Evolutionary conservation across 371 early-diverging fungal species (phyloP), one percentile per base, ranked within the genome.

Genomic region (Cladochytrium tenue): DNA sequence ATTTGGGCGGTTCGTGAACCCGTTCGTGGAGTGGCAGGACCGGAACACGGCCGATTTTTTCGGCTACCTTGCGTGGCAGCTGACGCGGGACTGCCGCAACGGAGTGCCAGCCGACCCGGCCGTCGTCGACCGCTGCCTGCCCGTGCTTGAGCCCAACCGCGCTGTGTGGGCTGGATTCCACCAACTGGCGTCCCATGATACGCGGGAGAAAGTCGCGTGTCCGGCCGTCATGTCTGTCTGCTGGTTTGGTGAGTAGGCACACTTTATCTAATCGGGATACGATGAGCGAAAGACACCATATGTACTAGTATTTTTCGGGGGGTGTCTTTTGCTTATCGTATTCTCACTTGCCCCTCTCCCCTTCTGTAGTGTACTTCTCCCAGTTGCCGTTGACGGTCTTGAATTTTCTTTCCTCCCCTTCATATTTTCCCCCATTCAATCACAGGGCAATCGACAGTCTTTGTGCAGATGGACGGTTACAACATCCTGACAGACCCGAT

Each of bases 401-500:
- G n/a, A n/a, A n/a, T n/a, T n/a, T n/a, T n/a, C n/a, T n/a, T n/a
- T n/a, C n/a, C n/a, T n/a, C 26, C 43, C 10, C 67, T 66, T 52
- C 73, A 68, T 34, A 28, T 25, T 34, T 28, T 53, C 25, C 59
- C 68, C n/a, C 34, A 51, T 32, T 4, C 13, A 15, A 31, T 32
- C 26, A n/a, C 23, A 63, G 83, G 88, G 13, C 87, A 88, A 70
- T 86, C 87, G 1, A 86, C 85, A 17, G 85, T 86, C 56, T 56
- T 88, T 34, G 80, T 86, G 26, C 83, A 81, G 23, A 63, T 84
- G 67, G 85, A 85, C 52, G 85, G 87, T 25, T 71, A 82, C 31
- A 81, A 72, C 31, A 83, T 88, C 56, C 66, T 88, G 57, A 86
- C 88, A 13, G 88, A 88, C 60, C 88, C 88, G 20, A 76, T 85